These are phyloP conservation scores for Periconia sp. DNA, from an alignment of 2,329 filamentous ascomycete species.

Conservation along the genomic window DNA sequence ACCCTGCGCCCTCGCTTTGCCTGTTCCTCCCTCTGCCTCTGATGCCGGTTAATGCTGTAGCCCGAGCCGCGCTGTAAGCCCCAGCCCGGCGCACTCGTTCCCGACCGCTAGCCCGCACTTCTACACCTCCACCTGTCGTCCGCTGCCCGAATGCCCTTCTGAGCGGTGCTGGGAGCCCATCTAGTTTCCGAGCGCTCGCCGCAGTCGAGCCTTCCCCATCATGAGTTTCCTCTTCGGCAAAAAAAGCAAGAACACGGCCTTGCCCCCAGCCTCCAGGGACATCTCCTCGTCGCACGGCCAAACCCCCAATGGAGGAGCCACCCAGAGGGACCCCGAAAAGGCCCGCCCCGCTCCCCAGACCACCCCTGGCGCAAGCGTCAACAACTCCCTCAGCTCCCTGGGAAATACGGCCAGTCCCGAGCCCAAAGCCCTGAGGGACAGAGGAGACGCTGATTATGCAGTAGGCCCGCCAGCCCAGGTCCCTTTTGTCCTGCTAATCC, in stretches of 20 bases:
- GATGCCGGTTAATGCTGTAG: neutral
- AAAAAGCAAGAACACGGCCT: slow-evolving; percentile 48
- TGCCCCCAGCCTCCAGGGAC: slow-evolving; percentile 63
- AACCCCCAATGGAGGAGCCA: slow-evolving; percentile 52
- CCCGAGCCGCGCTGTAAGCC: slow-evolving; percentile 14
- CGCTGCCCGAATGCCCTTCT: slow-evolving; percentile 41
- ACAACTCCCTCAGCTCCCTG: slow-evolving; percentile 71
- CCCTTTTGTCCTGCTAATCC: slow-evolving; percentile 15
- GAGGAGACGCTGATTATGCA: slow-evolving; percentile 61
- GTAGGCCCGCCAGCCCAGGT: slow-evolving; percentile 39
- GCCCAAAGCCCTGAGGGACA: slow-evolving; percentile 65
- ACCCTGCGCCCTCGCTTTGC: no score
- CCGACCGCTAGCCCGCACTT: slow-evolving; percentile 12
- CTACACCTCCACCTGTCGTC: slow-evolving; percentile 9
- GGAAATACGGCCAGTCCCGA: slow-evolving; percentile 66
- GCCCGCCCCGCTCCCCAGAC: slow-evolving; percentile 52
- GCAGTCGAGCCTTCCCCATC: slow-evolving; percentile 28
- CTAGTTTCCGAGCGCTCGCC: no score
- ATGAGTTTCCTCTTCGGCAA: slow-evolving; percentile 63
- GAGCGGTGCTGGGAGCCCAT: slow-evolving; percentile 29
- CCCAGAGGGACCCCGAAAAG: slow-evolving; percentile 50
- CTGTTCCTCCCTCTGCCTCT: no score
- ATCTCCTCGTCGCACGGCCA: slow-evolving; percentile 62
- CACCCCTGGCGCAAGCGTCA: slow-evolving; percentile 75
- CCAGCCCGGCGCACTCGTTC: slow-evolving; percentile 17